Base-by-base conservation (phyloP, 1,284 basidiomycete genomes). In the Golubevia sp. region DNA sequence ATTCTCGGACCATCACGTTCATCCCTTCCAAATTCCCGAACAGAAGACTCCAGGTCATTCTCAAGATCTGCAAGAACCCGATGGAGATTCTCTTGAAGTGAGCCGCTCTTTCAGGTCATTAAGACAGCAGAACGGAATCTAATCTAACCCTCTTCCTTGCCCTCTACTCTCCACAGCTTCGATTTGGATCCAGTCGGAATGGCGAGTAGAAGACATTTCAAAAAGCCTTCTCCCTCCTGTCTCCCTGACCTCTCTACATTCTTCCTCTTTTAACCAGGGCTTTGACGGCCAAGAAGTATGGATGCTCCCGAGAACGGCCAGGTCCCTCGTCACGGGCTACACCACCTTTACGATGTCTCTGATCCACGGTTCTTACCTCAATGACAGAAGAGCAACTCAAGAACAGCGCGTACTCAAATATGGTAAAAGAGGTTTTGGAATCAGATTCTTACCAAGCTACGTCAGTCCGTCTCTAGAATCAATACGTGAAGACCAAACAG, bases 381-480 rank as follows among this genome's bases (percentile, higher is more conserved):
- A 50, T 2, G 27, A 50, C n/a, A 50, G 57, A 20, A 48, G 54
- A 21, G 57, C 57, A 18, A 24, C 57, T 20, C 57, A 59, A 38
- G 57, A 59, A 38, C n/a, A 49, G 21, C 34, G 57, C 20, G 49
- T 59, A 6, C 53, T 60, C 26, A 60, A 60, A 24, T 60, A 60
- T 18, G 59, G 25, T 24, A 2, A 20, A 24, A 49, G 59, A 8
- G 52, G 59, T 20, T 60, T 30, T 25, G 59, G 59, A 27, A 44
- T 60, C 27, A 52, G 59, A 21, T 60, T 60, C 51, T 48, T 60
- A 27, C 59, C 59, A 25, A 38, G 49, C 5, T 60, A 54, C 30
- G 49, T 54, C 26, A 50, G 18, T 23, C 6, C 21, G 38, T 15
- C 30, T 38, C 20, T 24, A 7, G 23, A 55, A 18, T 24, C 4